Conservation (phyloP, 495 filamentous ascomycete species). For the Talaromyces proteolyticus region DNA sequence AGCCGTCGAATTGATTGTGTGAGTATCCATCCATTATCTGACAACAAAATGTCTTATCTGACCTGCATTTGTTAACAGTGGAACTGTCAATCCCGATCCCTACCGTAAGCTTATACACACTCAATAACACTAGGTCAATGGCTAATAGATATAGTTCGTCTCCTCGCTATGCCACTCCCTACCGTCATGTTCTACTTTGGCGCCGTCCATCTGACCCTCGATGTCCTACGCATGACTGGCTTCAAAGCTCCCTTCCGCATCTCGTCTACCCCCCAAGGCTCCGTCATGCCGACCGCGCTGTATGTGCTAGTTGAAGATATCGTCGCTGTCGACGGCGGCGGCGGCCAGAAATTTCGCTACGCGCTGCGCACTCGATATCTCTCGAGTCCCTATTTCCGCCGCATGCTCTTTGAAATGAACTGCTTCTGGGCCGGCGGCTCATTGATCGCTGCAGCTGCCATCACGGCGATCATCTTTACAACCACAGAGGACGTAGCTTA, state of each 20-base stretch:
- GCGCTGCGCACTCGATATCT: slow-evolving; percentile 62
- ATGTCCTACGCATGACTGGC: slow-evolving; percentile 33
- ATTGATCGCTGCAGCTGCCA: slow-evolving; percentile 47
- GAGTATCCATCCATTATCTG: slow-evolving; percentile 10
- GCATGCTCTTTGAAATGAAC: slow-evolving; percentile 66
- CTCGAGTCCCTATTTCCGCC: slow-evolving; percentile 62
- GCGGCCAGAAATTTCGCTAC: slow-evolving; percentile 61
- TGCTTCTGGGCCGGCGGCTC: slow-evolving; percentile 69
- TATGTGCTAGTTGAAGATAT: slow-evolving; percentile 78
- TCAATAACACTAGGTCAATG: too few relatives aligned
- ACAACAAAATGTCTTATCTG: background rate
- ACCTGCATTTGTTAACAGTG: slow-evolving; percentile 13
- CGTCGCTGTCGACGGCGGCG: slow-evolving; percentile 70
- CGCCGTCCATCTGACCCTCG: slow-evolving; percentile 45
- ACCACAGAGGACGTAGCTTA: slow-evolving; percentile 60
- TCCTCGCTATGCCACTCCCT: slow-evolving; percentile 56
- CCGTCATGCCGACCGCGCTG: slow-evolving; percentile 60
- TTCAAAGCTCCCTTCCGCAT: slow-evolving; percentile 61
- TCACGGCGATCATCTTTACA: slow-evolving; percentile 58
- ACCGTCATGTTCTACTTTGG: slow-evolving; percentile 56
- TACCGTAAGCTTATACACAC: slow-evolving; percentile 28
- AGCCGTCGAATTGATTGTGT: slow-evolving; percentile 50
- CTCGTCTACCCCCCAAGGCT: slow-evolving; percentile 65
- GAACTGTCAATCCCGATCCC: slow-evolving; percentile 32
- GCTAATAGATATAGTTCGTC: slow-evolving; percentile 36